Evolutionary conservation across 768 basidiomycete species (phyloP).

Genomic region (Rossbeevera mucosa): DNA sequence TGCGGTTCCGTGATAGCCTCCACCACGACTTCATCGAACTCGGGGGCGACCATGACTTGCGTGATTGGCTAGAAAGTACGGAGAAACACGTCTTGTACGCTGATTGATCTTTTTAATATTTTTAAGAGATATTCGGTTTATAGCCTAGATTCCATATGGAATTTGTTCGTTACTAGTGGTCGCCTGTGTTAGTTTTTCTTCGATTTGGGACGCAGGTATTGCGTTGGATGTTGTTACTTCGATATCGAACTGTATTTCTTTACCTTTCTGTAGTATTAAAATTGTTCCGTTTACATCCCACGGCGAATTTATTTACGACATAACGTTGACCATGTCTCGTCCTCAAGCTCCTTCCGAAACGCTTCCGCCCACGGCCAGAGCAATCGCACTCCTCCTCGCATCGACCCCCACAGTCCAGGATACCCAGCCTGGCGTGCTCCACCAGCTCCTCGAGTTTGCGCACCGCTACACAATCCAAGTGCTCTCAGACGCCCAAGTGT

Average conservation of each 20-base stretch:
- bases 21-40: slow-evolving; percentile 62
- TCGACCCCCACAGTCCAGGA: slow-evolving; percentile 83
- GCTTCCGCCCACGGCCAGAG: slow-evolving; percentile 79
- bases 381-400: slow-evolving; percentile 78
- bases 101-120: slow-evolving; percentile 39
- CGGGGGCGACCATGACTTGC: slow-evolving; percentile 57
- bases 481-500: slow-evolving; percentile 78
- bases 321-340: slow-evolving; percentile 36
- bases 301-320: not conserved
- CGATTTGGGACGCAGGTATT: not conserved
- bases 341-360: slow-evolving; percentile 46
- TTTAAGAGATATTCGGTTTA: slow-evolving; percentile 14
- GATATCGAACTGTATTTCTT: slow-evolving; percentile 11
- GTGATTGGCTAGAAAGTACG: slow-evolving; percentile 69
- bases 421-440: slow-evolving; percentile 79
- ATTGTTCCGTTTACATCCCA: not conserved
- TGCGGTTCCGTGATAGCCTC: slow-evolving; percentile 74
- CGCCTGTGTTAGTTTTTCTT: slow-evolving; percentile 6
- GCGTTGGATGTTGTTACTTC: slow-evolving; percentile 2
- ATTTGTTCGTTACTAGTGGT: slow-evolving; percentile 12
- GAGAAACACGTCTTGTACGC: slow-evolving; percentile 85
- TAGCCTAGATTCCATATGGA: slow-evolving; percentile 28
- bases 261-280: slow-evolving; percentile 5
- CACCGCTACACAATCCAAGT: slow-evolving; percentile 82
- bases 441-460: slow-evolving; percentile 83